These are phyloP conservation scores for Ogataea kodamae DNA, from an alignment of 805 yeast species.

Conservation along the genomic window DNA sequence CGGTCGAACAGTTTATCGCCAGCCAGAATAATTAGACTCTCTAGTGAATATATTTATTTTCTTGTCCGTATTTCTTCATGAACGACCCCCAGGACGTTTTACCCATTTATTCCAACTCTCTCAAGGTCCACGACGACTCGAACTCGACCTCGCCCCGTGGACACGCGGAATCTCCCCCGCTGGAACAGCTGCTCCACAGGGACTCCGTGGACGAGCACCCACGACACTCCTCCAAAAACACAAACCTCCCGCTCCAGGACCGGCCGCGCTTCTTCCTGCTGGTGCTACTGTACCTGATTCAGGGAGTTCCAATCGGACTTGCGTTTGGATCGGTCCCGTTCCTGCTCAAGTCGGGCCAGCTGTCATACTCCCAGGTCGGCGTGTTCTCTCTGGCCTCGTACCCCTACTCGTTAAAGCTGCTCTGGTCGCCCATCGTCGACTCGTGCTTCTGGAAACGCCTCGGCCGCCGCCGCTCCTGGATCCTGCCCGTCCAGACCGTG, in stretches of 20 bases:
- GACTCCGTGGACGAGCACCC: slow-evolving; percentile 1
- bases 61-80: slow-evolving; percentile 5
- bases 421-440: slow-evolving; percentile 97
- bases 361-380: slow-evolving; percentile 87
- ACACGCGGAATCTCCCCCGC: slow-evolving; percentile 8
- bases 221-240: slow-evolving; percentile 3
- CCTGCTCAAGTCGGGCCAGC: slow-evolving; percentile 67
- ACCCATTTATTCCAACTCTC: slow-evolving; percentile 19
- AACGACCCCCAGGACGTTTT: slow-evolving; percentile 8
- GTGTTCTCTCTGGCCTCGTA: slow-evolving; percentile 87
- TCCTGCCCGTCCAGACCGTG: slow-evolving; percentile 84
- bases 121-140: slow-evolving; percentile 23
- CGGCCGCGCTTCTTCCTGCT: slow-evolving; percentile 72
- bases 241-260: slow-evolving; percentile 43
- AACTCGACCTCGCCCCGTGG: slow-evolving; percentile 18
- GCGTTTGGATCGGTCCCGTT: slow-evolving; percentile 96
- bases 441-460: slow-evolving; percentile 63
- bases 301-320: slow-evolving; percentile 95
- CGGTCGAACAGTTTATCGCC: slow-evolving; percentile 43
- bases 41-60: neutral
- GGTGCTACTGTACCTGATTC: slow-evolving; percentile 73
- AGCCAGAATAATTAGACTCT: neutral
- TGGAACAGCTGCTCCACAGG: neutral
- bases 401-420: slow-evolving; percentile 85
- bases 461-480: slow-evolving; percentile 92